Base-by-base conservation (phyloP, 768 basidiomycete genomes). In the Kwoniella botswanensis region DNA sequence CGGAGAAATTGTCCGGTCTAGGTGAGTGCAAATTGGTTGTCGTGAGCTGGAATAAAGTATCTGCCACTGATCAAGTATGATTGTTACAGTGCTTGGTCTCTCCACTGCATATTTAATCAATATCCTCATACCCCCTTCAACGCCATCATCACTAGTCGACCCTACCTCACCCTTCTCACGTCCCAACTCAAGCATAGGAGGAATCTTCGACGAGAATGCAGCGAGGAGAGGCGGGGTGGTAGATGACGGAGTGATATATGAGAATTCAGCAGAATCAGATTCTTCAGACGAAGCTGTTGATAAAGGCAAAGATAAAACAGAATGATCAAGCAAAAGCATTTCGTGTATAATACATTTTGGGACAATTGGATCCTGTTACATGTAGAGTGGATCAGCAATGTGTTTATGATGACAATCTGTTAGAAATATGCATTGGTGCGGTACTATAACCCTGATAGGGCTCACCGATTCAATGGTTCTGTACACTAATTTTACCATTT, bases 1-100 rank as follows among this genome's bases (percentile, higher is more conserved):
- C 87, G 13, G 96, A 98, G 85, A 98, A 98, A 85, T 71, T 93
- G 43, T 89, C 90, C 2, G 96, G 96, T 13, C 91, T 90, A 70
- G 52, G 94, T 95, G 79, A 80, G 92, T 69, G 10, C 64, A 50
- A 13, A 35, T 0, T 35, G 35, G 35, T 35, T 35, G 35, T 35
- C 35, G 35, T 35, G 35, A 35, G 35, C 35, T 35, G 35, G 7
- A 35, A 35, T 35, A 35, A 35, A 35, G 35, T 35, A 35, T 35
- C 35, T 35, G 35, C 1, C 35, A 35, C 35, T 35, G 35, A 35
- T 35, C 35, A 35, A 6, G 35, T 35, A 35, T 35, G 35, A 35
- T 35, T 35, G 35, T 9, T 35, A n/a, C 55, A 78, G 77, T 64
- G 18, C 59, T 78, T 22, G 77, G 77, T 42, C 68, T 71, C 18